phyloP scores from a whole-genome alignment of 176 grass and related monocot species.

The Oryza brachyantha region DNA sequence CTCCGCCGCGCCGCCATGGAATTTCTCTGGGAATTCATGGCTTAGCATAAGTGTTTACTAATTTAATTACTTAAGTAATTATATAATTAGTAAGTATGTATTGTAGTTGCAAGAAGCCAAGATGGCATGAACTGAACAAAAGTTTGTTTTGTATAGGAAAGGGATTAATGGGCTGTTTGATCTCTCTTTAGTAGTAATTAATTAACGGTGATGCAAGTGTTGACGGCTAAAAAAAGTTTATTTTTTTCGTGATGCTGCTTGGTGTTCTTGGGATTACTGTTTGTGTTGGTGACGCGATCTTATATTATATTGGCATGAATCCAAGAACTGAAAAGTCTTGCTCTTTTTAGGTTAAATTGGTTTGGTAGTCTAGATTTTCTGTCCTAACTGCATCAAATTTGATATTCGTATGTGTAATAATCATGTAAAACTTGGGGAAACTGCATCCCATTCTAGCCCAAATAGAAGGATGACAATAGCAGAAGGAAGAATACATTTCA shows the following conservation, averaged over 20 bases:
- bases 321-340: background rate
- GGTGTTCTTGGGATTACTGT: background rate
- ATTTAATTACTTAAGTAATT: background rate
- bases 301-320: background rate
- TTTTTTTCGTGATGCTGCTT: background rate
- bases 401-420: background rate
- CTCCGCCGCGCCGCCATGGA: too few relatives aligned
- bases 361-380: background rate
- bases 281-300: background rate
- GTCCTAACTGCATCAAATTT: background rate
- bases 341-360: background rate
- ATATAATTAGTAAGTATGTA: background rate
- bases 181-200: constrained; percentile 25
- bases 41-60: constrained; percentile 25
- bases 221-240: background rate
- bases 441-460: background rate
- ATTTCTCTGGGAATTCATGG: constrained; percentile 7
- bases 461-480: background rate
- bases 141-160: constrained; percentile 23
- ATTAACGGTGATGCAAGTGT: background rate
- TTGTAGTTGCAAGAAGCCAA: constrained; percentile 2
- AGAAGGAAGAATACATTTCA: background rate
- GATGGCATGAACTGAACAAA: background rate
- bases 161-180: background rate
- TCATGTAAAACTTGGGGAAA: background rate